A percentile compares a stretch with the other conserved stretches of the same genome.
Evolutionary conservation across 2,329 filamentous ascomycete genomes (phyloP).

Genomic region (Aspergillus clavatus): DNA sequence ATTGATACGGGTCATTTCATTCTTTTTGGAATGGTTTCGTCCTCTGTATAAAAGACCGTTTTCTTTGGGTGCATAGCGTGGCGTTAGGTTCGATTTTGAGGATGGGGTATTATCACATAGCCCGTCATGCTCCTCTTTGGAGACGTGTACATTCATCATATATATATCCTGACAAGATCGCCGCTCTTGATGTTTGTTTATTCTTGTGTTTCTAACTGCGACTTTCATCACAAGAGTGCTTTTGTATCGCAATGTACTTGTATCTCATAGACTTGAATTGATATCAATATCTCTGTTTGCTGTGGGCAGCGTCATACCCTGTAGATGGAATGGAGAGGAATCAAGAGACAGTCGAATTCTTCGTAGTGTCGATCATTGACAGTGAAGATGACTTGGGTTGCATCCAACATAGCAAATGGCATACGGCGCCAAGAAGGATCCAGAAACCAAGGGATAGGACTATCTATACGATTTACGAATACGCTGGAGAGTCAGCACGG

Average conservation of each 20-base stretch:
- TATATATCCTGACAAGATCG: conserved; percentile 51
- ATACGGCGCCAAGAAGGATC: not conserved
- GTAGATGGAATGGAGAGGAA: too few species aligned
- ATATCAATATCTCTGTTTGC: too few species aligned
- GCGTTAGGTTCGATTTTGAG: conserved; percentile 33
- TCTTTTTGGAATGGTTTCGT: not conserved
- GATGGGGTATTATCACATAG: conserved; percentile 14
- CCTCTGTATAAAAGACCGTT: conserved; percentile 22
- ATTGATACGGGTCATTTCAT: not conserved
- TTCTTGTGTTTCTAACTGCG: too few species aligned
- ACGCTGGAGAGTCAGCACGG: too few species aligned
- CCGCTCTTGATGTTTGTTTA: conserved; percentile 53
- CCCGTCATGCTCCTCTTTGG: conserved; percentile 32
- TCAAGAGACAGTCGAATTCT: not conserved
- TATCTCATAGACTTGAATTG: too few species aligned
- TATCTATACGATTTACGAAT: not conserved
- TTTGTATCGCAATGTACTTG: conserved; percentile 5
- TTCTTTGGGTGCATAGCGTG: conserved; percentile 39
- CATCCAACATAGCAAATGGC: not conserved
- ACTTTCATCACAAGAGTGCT: conserved; percentile 15
- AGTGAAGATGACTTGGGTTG: not conserved
- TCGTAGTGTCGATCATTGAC: not conserved
- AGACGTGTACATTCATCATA: conserved; percentile 63
- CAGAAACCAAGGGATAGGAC: not conserved
- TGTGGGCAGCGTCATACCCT: too few species aligned